A percentile compares a stretch with the other conserved stretches of the same genome.
These are phyloP conservation scores for Solanum hybrid DNA, from an alignment of 305 asterid genomes.

Conservation along the genomic window DNA sequence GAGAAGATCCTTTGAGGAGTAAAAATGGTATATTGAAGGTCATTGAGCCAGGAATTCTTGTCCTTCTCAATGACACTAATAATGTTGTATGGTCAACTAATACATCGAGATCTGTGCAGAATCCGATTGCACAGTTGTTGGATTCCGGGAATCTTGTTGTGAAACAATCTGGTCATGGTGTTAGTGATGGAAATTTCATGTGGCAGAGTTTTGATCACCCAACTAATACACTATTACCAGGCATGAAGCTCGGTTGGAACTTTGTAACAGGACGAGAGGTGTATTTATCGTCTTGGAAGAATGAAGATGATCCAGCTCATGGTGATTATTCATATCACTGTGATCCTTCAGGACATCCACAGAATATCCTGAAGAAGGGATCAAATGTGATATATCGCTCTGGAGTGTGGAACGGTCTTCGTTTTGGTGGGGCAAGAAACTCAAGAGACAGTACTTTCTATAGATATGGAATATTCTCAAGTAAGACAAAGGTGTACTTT, in stretches of 20 bases:
- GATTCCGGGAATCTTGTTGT: not conserved
- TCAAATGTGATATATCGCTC: not conserved
- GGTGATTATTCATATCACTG: not conserved
- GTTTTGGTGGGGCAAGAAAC: not conserved
- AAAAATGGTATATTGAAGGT: not conserved
- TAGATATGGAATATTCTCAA: not conserved
- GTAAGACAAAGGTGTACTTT: conserved; percentile 3
- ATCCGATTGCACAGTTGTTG: not conserved
- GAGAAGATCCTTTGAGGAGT: not conserved
- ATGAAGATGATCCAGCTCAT: not conserved
- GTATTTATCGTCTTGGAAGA: not conserved
- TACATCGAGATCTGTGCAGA: not conserved
- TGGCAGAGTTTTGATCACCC: not conserved
- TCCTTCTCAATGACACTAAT: not conserved
- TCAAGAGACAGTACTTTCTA: not conserved
- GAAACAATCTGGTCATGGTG: not conserved
- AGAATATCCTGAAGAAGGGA: not conserved
- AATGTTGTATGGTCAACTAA: not conserved
- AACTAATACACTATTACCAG: not conserved
- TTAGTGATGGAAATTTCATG: not conserved
- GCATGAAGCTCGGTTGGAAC: not conserved
- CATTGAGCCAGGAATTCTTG: not conserved
- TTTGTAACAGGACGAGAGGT: not conserved
- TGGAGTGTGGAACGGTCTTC: conserved; percentile 12
- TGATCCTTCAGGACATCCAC: not conserved